Evolutionary conservation across 345 rosid genomes (phyloP).

Genomic region (Syzygium aromaticum): DNA sequence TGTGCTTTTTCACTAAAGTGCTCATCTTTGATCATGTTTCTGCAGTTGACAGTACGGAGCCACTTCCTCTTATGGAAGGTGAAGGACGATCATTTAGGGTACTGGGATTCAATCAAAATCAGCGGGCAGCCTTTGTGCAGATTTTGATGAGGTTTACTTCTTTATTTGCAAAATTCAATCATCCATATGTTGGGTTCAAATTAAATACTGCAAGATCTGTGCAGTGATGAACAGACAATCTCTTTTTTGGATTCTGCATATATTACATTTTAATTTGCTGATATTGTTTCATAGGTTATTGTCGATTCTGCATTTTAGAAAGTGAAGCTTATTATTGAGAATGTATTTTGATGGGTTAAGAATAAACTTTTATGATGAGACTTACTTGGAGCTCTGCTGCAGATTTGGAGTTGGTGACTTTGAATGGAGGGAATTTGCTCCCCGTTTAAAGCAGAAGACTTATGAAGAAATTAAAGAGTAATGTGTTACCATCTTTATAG

Average conservation of each 20-base stretch:
- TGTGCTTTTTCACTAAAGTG: background rate
- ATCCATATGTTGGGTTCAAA: background rate
- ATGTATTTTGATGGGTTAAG: background rate
- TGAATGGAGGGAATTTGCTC: slow-evolving; percentile 82
- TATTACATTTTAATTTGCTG: background rate
- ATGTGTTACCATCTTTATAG: slow-evolving; percentile 6
- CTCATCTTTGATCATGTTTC: slow-evolving; percentile 7
- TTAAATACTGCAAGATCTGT: background rate
- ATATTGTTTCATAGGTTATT: background rate
- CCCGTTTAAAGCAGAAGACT: slow-evolving; percentile 92
- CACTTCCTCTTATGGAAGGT: slow-evolving; percentile 96
- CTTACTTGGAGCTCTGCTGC: slow-evolving; percentile 9
- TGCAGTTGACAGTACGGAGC: slow-evolving; percentile 62
- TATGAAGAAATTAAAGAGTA: slow-evolving; percentile 82
- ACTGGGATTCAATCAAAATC: slow-evolving; percentile 85
- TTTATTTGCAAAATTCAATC: background rate
- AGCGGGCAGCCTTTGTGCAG: slow-evolving; percentile 93
- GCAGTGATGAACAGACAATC: background rate
- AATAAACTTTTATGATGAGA: background rate
- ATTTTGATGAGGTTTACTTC: slow-evolving; percentile 71
- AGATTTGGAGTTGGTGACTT: slow-evolving; percentile 89
- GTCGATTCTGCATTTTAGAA: background rate
- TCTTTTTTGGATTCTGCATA: background rate
- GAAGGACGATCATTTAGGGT: slow-evolving; percentile 95
- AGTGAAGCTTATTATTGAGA: background rate